These are phyloP conservation scores for Petunia hybrid DNA, from an alignment of 305 asterid species.

Conservation along the genomic window DNA sequence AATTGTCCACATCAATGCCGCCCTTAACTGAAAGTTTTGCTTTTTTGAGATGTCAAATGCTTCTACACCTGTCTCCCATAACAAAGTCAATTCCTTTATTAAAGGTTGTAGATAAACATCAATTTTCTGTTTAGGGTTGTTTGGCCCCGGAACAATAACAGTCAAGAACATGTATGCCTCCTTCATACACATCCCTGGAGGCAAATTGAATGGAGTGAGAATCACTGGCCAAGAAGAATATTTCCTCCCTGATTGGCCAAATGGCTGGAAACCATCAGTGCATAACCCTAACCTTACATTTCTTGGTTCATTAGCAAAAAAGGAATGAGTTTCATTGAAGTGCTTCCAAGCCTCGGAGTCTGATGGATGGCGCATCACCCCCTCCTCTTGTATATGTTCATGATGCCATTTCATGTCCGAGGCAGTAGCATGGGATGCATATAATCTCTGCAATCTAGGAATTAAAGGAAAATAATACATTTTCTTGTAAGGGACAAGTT, in stretches of 20 bases:
- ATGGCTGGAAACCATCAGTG: not conserved
- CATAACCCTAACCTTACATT: no score
- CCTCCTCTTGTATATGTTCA: not conserved
- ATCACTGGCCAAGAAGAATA: not conserved
- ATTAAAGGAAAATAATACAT: no score
- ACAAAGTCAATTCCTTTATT: not conserved
- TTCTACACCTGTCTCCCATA: not conserved
- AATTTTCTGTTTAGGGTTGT: not conserved
- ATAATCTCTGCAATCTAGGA: no score
- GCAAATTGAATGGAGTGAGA: not conserved
- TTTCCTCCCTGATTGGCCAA: no score
- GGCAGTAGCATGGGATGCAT: no score
- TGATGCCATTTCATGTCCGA: not conserved
- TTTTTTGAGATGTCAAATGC: not conserved
- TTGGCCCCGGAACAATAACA: not conserved
- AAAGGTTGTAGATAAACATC: not conserved
- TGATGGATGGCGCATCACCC: not conserved
- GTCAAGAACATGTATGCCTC: not conserved
- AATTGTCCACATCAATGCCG: not conserved
- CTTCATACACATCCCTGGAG: not conserved
- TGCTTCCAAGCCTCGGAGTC: not conserved
- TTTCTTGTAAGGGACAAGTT: not conserved
- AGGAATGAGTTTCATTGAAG: not conserved
- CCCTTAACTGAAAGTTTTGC: not conserved
- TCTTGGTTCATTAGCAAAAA: not conserved